Base-by-base conservation (phyloP, 805 yeast genomes). In the Candida tammaniensis region DNA sequence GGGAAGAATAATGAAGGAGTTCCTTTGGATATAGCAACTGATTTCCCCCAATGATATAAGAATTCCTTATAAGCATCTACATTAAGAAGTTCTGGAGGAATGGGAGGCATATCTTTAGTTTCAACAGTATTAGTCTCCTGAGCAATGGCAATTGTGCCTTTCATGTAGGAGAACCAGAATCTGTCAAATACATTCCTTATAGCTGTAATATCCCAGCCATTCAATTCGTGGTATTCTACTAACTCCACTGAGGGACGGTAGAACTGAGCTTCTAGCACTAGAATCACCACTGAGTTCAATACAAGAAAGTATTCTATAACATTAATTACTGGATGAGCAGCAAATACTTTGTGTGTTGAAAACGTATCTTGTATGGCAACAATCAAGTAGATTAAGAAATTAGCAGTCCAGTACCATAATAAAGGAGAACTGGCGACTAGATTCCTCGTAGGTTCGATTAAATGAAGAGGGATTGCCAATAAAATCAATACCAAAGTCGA, bases 71-170 rank as follows among this genome's bases (percentile, higher is more conserved):
- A 51, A 13, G 57, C 51, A 12, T 31, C 42, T 17, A 47, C 48
- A 31, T 42, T 38, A 17, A 32, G 35, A 11, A 46, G 23, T 12
- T 46, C 47, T 17, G 38, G 38, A 2, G 40, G 42, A 39, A 34
- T 47, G 12, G 74, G 70, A 9, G 96, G 96, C 31, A 91, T 70
- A 55, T 88, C 96, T 2, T 67, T 62, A 9, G 46, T 42, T 4
- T 30, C 33, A 13, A 43, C 28, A 8, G 17, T 25, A 18, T 38
- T 26, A 4, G 47, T 40, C 20, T 35, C 17, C 13, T 21, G 21
- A 12, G 39, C 44, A 14, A 11, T 21, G 3, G 12, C 28, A 12
- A 43, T 31, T 12, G 40, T 28, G 4, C 35, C 35, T 24, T 20
- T 27, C 30, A 40, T 15, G 26, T 30, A 30, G 9, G 19, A 23